Conservation (phyloP, 2,329 filamentous ascomycete species). For the Clarireedia sp. region DNA sequence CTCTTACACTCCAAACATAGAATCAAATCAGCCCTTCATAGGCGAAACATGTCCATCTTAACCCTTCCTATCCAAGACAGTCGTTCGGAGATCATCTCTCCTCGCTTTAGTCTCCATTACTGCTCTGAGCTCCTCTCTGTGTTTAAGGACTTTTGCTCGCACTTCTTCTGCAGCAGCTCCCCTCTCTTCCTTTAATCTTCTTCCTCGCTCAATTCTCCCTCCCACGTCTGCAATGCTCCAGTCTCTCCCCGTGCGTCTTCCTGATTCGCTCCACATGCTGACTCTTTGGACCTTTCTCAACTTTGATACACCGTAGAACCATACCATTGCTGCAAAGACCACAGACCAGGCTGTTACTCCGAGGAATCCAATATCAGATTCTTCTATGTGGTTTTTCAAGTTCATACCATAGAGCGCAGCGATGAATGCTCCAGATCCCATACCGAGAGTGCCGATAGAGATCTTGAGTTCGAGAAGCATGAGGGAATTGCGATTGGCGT, state of each 20-base stretch:
- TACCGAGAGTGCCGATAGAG: conserved; percentile 87
- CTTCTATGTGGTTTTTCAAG: conserved; percentile 96
- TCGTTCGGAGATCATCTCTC: not conserved
- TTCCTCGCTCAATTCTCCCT: conserved; percentile 19
- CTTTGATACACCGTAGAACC: conserved; percentile 74
- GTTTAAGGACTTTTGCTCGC: not conserved
- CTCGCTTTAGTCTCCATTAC: conserved; percentile 9
- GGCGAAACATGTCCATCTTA: no score
- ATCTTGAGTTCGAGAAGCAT: conserved; percentile 98
- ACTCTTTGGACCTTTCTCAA: conserved; percentile 80
- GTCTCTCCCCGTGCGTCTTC: conserved; percentile 20
- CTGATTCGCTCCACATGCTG: conserved; percentile 57
- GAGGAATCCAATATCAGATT: conserved; percentile 78
- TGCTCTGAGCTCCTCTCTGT: not conserved
- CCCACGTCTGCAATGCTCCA: conserved; percentile 25
- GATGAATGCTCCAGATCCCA: conserved; percentile 88
- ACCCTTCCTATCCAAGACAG: no score
- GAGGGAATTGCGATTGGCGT: conserved; percentile 94
- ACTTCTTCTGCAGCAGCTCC: conserved; percentile 15
- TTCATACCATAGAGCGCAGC: conserved; percentile 99
- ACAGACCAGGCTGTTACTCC: conserved; percentile 65
- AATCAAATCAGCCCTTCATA: no score
- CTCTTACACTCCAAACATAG: no score
- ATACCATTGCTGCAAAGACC: conserved; percentile 67
- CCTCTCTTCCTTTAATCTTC: conserved; percentile 22